Conservation (phyloP, 805 yeast species). For the Pichia kluyveri region DNA sequence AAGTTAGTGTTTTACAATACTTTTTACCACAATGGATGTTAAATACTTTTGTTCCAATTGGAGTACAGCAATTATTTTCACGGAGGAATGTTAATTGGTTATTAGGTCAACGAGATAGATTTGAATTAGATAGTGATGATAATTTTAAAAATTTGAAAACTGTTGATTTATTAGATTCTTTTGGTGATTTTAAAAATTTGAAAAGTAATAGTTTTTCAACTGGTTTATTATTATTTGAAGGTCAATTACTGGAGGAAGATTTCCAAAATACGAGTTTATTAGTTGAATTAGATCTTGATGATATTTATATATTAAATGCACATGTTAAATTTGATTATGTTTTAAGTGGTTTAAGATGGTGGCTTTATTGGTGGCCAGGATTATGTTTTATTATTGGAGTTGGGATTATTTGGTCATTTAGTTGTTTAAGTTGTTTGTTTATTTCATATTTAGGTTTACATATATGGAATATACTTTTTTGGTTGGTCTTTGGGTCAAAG, state of each 20-base stretch:
- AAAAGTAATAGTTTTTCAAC: conserved; percentile 2
- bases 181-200: background rate
- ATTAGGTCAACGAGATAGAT: conserved; percentile 1
- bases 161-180: conserved; percentile 2
- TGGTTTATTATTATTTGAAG: conserved; percentile 3
- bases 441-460: background rate
- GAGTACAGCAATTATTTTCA: conserved; percentile 5
- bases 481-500: background rate
- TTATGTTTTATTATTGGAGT: conserved; percentile 10
- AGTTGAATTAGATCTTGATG: conserved; percentile 8
- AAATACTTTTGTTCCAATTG: conserved; percentile 6
- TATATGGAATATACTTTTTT: background rate
- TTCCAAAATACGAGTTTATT: conserved; percentile 4
- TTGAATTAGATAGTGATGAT: background rate
- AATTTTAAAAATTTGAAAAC: background rate
- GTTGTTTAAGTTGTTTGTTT: conserved; percentile 4
- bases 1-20: conserved; percentile 5
- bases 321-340: conserved; percentile 8
- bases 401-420: conserved; percentile 6
- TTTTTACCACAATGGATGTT: conserved; percentile 9
- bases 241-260: background rate
- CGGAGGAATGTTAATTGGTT: conserved; percentile 1
- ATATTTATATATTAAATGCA: conserved; percentile 6
- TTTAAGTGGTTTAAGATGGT: conserved; percentile 9
- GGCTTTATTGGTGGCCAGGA: conserved; percentile 16